Percentiles rank a stretch among this genome's conserved stretches.
These are phyloP conservation scores for Paralagenidium karlingii DNA, from an alignment of 352 stramenopile species.

Conservation along the genomic window DNA sequence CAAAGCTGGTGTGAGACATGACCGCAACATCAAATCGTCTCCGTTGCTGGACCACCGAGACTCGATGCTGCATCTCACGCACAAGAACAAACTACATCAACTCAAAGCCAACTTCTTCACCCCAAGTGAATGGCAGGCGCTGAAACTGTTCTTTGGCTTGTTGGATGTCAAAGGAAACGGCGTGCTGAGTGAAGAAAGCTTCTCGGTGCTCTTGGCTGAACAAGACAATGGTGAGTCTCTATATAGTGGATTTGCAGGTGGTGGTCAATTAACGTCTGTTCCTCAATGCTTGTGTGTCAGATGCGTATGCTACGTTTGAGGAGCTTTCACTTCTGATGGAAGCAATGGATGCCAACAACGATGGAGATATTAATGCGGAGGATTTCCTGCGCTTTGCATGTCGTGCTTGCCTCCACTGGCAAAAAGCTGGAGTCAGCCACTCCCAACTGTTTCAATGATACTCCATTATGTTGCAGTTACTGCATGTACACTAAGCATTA, in stretches of 20 bases:
- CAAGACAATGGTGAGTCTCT: constrained; percentile 55
- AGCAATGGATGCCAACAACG: constrained; percentile 64
- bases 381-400: constrained; percentile 79
- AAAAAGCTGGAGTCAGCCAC: too few species aligned
- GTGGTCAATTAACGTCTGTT: neutral
- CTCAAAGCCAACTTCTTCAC: constrained; percentile 49
- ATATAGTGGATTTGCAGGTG: neutral
- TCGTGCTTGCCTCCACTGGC: constrained; percentile 50
- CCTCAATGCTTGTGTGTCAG: constrained; percentile 10
- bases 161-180: constrained; percentile 54
- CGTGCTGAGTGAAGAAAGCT: constrained; percentile 68
- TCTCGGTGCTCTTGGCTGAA: constrained; percentile 64
- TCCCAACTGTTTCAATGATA: too few species aligned
- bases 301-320: constrained; percentile 74
- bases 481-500: too few species aligned
- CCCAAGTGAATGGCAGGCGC: constrained; percentile 51
- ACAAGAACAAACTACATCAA: too few species aligned
- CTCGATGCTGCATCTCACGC: too few species aligned
- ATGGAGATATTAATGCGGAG: constrained; percentile 60
- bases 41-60: too few species aligned
- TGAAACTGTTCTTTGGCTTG: constrained; percentile 63
- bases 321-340: constrained; percentile 68
- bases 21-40: too few species aligned
- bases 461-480: too few species aligned
- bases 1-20: too few species aligned